Base-by-base conservation (phyloP, 306 rosid genomes). In the Nissolia schottii region DNA sequence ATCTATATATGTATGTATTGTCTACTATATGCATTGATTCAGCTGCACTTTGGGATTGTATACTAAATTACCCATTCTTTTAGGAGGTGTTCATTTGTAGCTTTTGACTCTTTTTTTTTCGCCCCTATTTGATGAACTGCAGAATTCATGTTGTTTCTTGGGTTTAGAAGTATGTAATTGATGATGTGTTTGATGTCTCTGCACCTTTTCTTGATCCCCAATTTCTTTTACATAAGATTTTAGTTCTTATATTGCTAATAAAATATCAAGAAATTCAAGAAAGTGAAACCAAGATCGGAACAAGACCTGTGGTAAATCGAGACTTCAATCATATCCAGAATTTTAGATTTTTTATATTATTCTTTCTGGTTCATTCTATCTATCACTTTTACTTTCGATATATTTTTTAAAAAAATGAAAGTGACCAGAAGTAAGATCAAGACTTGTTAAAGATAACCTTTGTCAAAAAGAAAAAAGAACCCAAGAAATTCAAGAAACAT, bases 51-150 rank as follows among this genome's bases (percentile, higher is more conserved):
- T 75, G 86, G 74, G 75, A 80, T 65, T 82, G 82, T 76, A 76
- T 82, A 59, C 84, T 74, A 70, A n/a, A 59, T 54, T 80, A 56
- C 49, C 41, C 79, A 78, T 79, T 84, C 81, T 77, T 90, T 84
- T 81, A 68, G 67, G 79, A 70, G 70, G 41, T 72, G 43, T 76
- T 80, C 69, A 82, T 85, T 87, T 87, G 72, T 58, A 74, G 46
- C 8, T 31, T n/a, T 67, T 75, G 49, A 41, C 70, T 48, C 71
- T 60, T 35, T 78, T 13, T 68, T 70, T 78, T 49, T 74, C 41
- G 14, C 15, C 29, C n/a, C 37, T 37, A 68, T 40, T 46, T 27
- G 10, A 22, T 32, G 9, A 38, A 51, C 46, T 72, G 43, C 67
- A 23, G 40, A 50, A 49, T 67, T 2, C 37, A 32, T 24, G 63